Conservation (phyloP, 371 early-diverging fungal genomes). For the Lichtheimia corymbifera region DNA sequence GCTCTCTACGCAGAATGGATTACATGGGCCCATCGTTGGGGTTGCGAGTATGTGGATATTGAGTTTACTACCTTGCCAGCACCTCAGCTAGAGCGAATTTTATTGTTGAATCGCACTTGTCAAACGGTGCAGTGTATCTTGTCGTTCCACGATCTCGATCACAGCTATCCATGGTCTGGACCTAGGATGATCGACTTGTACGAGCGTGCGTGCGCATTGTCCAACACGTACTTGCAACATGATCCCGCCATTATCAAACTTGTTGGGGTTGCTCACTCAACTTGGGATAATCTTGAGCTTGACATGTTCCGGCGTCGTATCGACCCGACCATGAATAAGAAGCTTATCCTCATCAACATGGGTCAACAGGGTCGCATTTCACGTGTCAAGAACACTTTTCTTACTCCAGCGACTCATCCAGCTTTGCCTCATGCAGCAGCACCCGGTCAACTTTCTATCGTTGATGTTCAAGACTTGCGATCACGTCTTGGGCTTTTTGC, state of each 20-base stretch:
- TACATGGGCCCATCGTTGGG: conserved; percentile 70
- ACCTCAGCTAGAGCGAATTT: conserved; percentile 36
- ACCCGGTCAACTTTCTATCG: conserved; percentile 86
- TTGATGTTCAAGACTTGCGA: conserved; percentile 51
- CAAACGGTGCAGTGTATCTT: conserved; percentile 68
- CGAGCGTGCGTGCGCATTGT: conserved; percentile 25
- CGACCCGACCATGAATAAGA: conserved; percentile 34
- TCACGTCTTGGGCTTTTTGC: background rate
- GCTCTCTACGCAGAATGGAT: conserved; percentile 69
- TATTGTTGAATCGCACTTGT: conserved; percentile 34
- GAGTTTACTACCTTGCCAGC: conserved; percentile 63
- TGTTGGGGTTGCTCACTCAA: conserved; percentile 70
- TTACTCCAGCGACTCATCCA: conserved; percentile 92
- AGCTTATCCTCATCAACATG: conserved; percentile 91
- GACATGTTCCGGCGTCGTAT: conserved; percentile 49
- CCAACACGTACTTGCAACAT: conserved; percentile 14
- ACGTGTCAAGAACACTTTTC: conserved; percentile 74
- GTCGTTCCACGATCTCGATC: conserved; percentile 82
- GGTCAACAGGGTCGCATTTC: conserved; percentile 82
- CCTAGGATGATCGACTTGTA: conserved; percentile 49
- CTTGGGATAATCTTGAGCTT: conserved; percentile 78
- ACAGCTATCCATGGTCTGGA: conserved; percentile 56
- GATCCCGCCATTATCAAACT: conserved; percentile 79
- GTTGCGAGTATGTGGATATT: conserved; percentile 89
- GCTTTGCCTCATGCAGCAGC: conserved; percentile 76